Evolutionary conservation across 108 stramenopile genomes (phyloP).

Genomic region (Asterionellopsis glacialis): DNA sequence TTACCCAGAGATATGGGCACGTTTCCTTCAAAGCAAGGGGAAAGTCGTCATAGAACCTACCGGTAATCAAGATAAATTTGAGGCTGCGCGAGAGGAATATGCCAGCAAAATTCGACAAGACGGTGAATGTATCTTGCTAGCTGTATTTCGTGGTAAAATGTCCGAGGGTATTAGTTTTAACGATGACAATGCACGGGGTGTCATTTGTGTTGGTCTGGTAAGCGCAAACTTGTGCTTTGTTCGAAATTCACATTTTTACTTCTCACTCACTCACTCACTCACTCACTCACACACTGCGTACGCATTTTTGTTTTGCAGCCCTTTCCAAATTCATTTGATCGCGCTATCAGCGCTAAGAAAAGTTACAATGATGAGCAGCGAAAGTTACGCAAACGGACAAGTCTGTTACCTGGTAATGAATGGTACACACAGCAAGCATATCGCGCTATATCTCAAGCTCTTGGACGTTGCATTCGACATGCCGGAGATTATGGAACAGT

Average conservation of each 20-base stretch:
- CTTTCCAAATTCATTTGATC: constrained; percentile 38
- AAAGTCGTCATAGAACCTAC: constrained; percentile 67
- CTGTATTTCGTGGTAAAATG: constrained; percentile 87
- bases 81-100: constrained; percentile 49
- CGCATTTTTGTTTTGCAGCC: constrained; percentile 14
- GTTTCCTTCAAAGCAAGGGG: constrained; percentile 42
- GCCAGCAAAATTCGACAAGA: constrained; percentile 23
- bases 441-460: constrained; percentile 86
- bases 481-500: constrained; percentile 85
- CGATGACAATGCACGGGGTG: constrained; percentile 76
- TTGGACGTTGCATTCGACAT: constrained; percentile 87
- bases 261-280: too few species aligned
- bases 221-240: too few species aligned
- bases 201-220: constrained; percentile 66
- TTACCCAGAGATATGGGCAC: constrained; percentile 32
- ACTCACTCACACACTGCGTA: too few species aligned
- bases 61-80: constrained; percentile 59
- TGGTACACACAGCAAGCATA: constrained; percentile 94
- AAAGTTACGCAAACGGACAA: constrained; percentile 35
- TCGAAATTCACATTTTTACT: too few species aligned
- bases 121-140: constrained; percentile 75
- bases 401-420: constrained; percentile 64
- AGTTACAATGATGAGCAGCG: constrained; percentile 79
- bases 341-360: constrained; percentile 63
- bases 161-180: constrained; percentile 82